phyloP scores from a whole-genome alignment of 2,329 filamentous ascomycete genomes.

The Penicillium crustosum region DNA sequence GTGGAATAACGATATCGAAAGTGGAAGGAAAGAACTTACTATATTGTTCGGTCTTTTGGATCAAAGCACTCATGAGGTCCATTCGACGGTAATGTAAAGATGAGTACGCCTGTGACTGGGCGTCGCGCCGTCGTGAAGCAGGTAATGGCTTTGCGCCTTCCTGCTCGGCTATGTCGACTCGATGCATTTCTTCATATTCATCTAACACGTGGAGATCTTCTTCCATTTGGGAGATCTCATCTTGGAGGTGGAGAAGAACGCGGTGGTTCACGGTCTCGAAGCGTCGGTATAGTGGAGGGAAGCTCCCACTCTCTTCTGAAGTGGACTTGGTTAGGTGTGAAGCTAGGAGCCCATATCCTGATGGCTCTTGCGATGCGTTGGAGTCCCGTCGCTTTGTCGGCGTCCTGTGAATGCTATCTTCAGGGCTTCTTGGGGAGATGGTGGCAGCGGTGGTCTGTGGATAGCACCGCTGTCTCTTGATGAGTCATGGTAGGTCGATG shows the following conservation, averaged over 20 bases:
- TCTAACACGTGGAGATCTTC: constrained; percentile 73
- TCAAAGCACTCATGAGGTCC: constrained; percentile 55
- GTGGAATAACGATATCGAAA: neutral
- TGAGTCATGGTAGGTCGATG: constrained; percentile 35
- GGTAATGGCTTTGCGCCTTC: constrained; percentile 35
- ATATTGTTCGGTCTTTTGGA: constrained; percentile 61
- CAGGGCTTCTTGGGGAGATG: constrained; percentile 38
- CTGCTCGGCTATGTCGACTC: constrained; percentile 32
- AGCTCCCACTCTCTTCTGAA: constrained; percentile 27
- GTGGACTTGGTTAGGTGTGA: constrained; percentile 33
- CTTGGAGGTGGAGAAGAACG: constrained; percentile 77
- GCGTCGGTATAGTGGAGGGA: constrained; percentile 71
- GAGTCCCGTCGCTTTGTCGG: constrained; percentile 25
- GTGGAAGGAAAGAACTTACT: constrained; percentile 43
- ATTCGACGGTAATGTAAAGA: constrained; percentile 56
- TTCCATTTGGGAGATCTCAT: constrained; percentile 79
- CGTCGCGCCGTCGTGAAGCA: constrained; percentile 44
- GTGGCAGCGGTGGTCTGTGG: constrained; percentile 29
- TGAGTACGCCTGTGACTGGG: constrained; percentile 51
- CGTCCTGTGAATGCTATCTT: constrained; percentile 27
- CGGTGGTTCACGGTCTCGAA: constrained; percentile 83
- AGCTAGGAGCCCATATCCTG: constrained; percentile 39
- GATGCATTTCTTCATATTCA: constrained; percentile 50
- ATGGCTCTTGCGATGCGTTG: constrained; percentile 24
- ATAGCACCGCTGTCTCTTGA: constrained; percentile 20